Evolutionary conservation across 1,284 basidiomycete genomes (phyloP), one percentile per base, ranked within the genome.

Genomic region (Singerocomus inundabilis): DNA sequence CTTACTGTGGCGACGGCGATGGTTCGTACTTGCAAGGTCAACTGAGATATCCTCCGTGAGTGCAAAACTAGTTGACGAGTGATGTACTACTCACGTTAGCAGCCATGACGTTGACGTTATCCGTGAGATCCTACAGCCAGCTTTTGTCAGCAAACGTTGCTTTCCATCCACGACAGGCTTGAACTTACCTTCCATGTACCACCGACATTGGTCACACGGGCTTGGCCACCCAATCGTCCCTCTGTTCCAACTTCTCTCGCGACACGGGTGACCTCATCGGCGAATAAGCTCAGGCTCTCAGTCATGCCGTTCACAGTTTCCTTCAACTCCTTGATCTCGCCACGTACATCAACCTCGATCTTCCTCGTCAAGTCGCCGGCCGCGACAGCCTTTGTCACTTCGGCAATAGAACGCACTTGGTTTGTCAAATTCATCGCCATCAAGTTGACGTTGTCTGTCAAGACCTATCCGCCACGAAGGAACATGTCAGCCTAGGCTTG

Each of bases 341-440:
- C 93, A 28, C 88, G 82, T 41, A 93, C 93, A 55, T 91, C 85
- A 59, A 95, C 92, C 51, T 83, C 85, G 59, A 96, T 93, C 71
- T 91, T 92, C 75, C 94, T 91, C 2, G 85, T 91, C 66, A 96
- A 76, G 64, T 96, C 92, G 45, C 93, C 93, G 31, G 82, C 79
- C 0, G 93, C 92, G 48, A 96, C 93, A 18, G 93, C 93, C 54
- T 93, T 97, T 31, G 85, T 92, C 18, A 88, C 91, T 59, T 86
- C 77, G 0, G 91, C 89, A 58, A 93, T 93, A 11, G 87, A 90
- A 34, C 92, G 88, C 55, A 95, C 92, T 77, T 95, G 93, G 55
- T 90, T 90, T 43, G 93, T 96, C 64, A 96, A 71, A 64, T 96
- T 96, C 76, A 91, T 90, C 38, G 93, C 94, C 88, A 91, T 90